Evolutionary conservation across 139 green algal genomes (phyloP).

Genomic region (Chlorella sp.): DNA sequence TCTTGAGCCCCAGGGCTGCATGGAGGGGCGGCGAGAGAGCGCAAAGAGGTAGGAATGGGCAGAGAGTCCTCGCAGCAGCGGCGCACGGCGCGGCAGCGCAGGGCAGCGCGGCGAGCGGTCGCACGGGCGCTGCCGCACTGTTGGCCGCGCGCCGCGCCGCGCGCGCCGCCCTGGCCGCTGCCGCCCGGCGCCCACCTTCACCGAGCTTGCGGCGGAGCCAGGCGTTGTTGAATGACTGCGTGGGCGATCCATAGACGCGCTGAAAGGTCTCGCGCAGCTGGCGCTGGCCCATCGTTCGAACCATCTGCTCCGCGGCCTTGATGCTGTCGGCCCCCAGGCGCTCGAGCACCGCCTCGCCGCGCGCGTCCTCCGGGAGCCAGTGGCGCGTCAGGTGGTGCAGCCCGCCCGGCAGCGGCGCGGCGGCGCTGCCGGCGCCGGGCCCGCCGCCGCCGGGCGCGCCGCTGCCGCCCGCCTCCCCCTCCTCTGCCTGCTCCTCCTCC

Average conservation of each 20-base stretch:
- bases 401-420: neutral
- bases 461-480: neutral
- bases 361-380: slow-evolving; percentile 36
- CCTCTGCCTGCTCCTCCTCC: neutral
- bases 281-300: slow-evolving; percentile 35
- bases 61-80: neutral
- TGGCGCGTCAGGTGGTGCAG: slow-evolving; percentile 48
- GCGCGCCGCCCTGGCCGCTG: too few relatives aligned
- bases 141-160: too few relatives aligned
- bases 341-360: slow-evolving; percentile 34
- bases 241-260: slow-evolving; percentile 35
- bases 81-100: neutral
- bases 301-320: slow-evolving; percentile 32
- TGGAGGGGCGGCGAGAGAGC: too few relatives aligned
- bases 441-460: neutral
- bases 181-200: slow-evolving; percentile 18
- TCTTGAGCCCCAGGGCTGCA: neutral
- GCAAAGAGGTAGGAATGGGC: too few relatives aligned
- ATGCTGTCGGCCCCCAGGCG: slow-evolving; percentile 20
- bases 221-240: slow-evolving; percentile 46
- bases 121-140: too few relatives aligned
- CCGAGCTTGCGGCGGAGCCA: slow-evolving; percentile 49
- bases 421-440: neutral
- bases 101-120: neutral
- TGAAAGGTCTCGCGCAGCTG: slow-evolving; percentile 39